Evolutionary conservation across 2,329 filamentous ascomycete genomes (phyloP).

Genomic region (Lachnellula hyalina): DNA sequence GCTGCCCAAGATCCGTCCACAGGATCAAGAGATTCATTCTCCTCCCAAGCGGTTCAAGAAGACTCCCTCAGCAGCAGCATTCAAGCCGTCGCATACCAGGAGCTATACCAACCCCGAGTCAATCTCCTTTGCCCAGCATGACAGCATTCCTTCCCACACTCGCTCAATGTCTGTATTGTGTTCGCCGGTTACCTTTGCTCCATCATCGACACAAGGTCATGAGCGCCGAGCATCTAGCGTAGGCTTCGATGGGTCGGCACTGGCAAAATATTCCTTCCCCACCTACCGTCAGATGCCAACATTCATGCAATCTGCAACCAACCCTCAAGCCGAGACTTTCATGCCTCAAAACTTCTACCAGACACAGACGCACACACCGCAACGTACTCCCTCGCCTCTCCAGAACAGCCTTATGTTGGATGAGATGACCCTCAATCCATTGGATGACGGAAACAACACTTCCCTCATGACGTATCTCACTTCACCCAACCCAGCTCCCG

Average conservation of each 20-base stretch:
- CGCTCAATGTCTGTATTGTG: slow-evolving; percentile 29
- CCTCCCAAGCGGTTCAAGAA: slow-evolving; percentile 55
- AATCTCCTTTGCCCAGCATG: slow-evolving; percentile 34
- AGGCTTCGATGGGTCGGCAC: slow-evolving; percentile 59
- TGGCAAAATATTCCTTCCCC: slow-evolving; percentile 74
- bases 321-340: slow-evolving; percentile 39
- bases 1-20: slow-evolving; percentile 78
- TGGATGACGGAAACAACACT: slow-evolving; percentile 44
- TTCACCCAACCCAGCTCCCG: slow-evolving; percentile 72
- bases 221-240: slow-evolving; percentile 61
- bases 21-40: slow-evolving; percentile 71
- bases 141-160: slow-evolving; percentile 25
- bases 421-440: slow-evolving; percentile 29
- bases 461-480: slow-evolving; percentile 77
- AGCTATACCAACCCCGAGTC: slow-evolving; percentile 59
- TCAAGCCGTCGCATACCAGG: slow-evolving; percentile 46
- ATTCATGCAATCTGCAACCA: slow-evolving; percentile 35
- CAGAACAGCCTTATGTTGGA: slow-evolving; percentile 28
- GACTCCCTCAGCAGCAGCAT: slow-evolving; percentile 30
- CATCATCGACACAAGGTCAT: slow-evolving; percentile 35
- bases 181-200: slow-evolving; percentile 28
- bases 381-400: slow-evolving; percentile 42
- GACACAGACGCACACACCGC: slow-evolving; percentile 19
- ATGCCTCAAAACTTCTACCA: slow-evolving; percentile 36
- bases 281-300: slow-evolving; percentile 72